Percentiles rank a stretch among this genome's conserved stretches.
Evolutionary conservation across 805 yeast species (phyloP).

Genomic region (Metschnikowia anglica): DNA sequence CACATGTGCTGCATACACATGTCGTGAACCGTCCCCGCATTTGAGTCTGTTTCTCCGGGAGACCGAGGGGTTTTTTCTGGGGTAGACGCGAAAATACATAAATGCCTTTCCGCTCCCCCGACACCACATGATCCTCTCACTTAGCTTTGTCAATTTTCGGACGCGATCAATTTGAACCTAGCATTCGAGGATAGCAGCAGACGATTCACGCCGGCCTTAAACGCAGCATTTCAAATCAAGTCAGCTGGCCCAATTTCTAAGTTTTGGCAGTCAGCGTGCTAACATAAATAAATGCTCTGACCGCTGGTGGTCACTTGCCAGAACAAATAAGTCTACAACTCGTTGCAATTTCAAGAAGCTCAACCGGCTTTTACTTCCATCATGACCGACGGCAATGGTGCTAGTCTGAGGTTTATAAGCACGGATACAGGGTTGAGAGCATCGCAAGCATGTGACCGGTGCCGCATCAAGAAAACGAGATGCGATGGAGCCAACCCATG

Average conservation of each 20-base stretch:
- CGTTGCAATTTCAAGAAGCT: neutral
- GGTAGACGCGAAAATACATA: constrained; percentile 8
- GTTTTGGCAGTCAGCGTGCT: no score
- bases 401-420: constrained; percentile 28
- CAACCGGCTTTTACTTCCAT: neutral
- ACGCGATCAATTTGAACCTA: neutral
- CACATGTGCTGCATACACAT: no score
- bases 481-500: constrained; percentile 77
- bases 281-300: neutral
- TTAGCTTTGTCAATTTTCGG: neutral
- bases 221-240: neutral
- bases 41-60: constrained; percentile 5
- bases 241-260: neutral
- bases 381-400: constrained; percentile 1
- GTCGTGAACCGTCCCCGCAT: constrained; percentile 5
- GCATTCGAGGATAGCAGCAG: neutral
- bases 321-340: neutral
- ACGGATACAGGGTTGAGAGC: constrained; percentile 49
- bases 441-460: constrained; percentile 80
- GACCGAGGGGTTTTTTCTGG: constrained; percentile 11
- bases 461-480: constrained; percentile 71
- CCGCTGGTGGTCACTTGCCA: neutral
- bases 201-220: neutral
- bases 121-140: neutral
- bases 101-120: constrained; percentile 9